phyloP scores from a whole-genome alignment of 768 basidiomycete species.

The Mycena filopes region DNA sequence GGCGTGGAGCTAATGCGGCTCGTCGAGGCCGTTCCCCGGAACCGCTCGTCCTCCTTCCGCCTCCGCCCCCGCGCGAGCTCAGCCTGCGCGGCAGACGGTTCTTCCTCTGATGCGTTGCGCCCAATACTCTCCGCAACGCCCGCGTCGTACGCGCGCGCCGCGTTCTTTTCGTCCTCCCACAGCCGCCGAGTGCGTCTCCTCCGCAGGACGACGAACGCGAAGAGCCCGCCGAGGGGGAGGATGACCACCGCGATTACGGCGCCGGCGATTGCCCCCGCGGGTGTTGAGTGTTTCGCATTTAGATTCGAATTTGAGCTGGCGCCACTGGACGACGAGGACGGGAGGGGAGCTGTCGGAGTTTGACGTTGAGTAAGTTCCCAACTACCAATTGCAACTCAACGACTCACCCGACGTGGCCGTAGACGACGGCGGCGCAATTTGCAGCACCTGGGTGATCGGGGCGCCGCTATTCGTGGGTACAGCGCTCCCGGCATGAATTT shows the following conservation, averaged over 20 bases:
- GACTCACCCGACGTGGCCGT: background rate
- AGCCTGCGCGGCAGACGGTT: background rate
- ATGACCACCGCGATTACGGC: too few relatives aligned
- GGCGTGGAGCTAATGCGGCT: too few relatives aligned
- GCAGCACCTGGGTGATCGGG: background rate
- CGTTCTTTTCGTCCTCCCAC: background rate
- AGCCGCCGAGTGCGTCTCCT: background rate
- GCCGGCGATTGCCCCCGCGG: too few relatives aligned
- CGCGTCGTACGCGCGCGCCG: background rate
- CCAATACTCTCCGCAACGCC: background rate
- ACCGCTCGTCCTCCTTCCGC: too few relatives aligned
- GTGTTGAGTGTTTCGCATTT: too few relatives aligned
- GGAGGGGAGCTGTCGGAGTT: too few relatives aligned
- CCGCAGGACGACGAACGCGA: background rate
- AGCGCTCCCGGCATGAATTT: background rate
- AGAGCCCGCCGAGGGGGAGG: background rate
- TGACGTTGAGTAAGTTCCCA: too few relatives aligned
- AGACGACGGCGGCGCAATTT: background rate
- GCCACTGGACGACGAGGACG: too few relatives aligned
- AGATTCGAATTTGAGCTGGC: too few relatives aligned
- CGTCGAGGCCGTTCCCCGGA: too few relatives aligned
- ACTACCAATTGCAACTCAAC: too few relatives aligned
- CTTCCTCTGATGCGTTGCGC: background rate
- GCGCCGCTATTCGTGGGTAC: background rate
- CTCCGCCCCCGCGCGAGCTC: background rate